Percentiles rank a stretch among this genome's conserved stretches.
Conservation (phyloP, 1,284 basidiomycete species). For the Tranzscheliella williamsii region DNA sequence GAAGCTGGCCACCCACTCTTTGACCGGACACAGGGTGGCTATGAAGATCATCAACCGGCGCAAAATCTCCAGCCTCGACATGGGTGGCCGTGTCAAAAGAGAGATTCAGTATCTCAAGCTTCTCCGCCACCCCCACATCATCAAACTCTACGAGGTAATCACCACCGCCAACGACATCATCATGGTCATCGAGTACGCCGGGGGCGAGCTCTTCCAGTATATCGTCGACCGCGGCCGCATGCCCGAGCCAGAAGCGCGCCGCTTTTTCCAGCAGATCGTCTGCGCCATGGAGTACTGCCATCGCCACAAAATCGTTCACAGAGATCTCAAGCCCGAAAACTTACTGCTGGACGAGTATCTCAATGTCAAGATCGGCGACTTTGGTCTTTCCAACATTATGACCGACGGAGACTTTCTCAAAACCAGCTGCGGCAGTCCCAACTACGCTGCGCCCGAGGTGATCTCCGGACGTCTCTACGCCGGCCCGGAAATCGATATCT, state of each 20-base stretch:
- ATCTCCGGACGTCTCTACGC: conserved; percentile 59
- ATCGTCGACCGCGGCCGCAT: conserved; percentile 59
- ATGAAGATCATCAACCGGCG: conserved; percentile 97
- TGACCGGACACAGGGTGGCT: conserved; percentile 92
- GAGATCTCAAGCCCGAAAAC: conserved; percentile 59
- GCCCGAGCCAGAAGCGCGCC: conserved; percentile 55
- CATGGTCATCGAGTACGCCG: conserved; percentile 61
- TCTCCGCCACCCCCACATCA: conserved; percentile 59
- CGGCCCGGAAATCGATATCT: conserved; percentile 60
- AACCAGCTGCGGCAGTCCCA: conserved; percentile 59
- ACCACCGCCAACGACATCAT: conserved; percentile 59
- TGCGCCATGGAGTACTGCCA: conserved; percentile 59
- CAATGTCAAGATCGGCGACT: conserved; percentile 61
- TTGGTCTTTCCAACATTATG: conserved; percentile 61
- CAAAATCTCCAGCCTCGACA: conserved; percentile 84
- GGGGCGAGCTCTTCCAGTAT: conserved; percentile 59
- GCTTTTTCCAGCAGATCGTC: conserved; percentile 61
- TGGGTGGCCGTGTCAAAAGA: conserved; percentile 73
- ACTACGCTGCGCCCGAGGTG: conserved; percentile 60
- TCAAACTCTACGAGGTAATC: conserved; percentile 61
- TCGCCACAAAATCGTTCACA: conserved; percentile 58
- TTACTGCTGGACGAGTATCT: conserved; percentile 57
- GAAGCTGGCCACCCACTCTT: conserved; percentile 90
- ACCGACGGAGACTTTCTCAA: conserved; percentile 60
- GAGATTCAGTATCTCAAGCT: conserved; percentile 66